Base-by-base conservation (phyloP, 2,329 filamentous ascomycete species). In the Alternaria arborescens region DNA sequence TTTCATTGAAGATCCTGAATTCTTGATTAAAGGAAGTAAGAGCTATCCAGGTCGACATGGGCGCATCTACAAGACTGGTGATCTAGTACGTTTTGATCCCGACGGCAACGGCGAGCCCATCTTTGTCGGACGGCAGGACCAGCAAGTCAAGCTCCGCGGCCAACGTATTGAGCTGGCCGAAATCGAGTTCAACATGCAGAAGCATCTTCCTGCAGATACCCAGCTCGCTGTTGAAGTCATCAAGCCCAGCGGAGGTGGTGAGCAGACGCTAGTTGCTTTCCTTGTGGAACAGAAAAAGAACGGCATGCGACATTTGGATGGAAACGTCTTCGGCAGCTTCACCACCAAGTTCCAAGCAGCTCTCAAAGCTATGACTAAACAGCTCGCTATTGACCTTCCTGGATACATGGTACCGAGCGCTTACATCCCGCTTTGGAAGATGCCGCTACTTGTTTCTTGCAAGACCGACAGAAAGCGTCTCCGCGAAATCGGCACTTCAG, bases 11-110 rank as follows among this genome's bases (percentile, higher is more conserved):
- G 88, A 89, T 26, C 80, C 84, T 0, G 72, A 80, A 43, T 90
- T 89, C 71, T 26, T 89, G 87, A 65, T 66, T 81, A 89, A 55
- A 90, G 52, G 91, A 89, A 76, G 80, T 88, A 52, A 83, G 79
- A 11, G 84, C 83, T 71, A 83, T 83, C 54, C 85, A 81, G 71
- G 79, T 54, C 60, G 76, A 64, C 54, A 52, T 20, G 93, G 92
- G 8, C 64, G 70, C 11, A 63, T 75, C 18, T 78, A 72, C 60
- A 75, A 73, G 61, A 74, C 72, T 8, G 75, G 75, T n/a, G 74
- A 77, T 57, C 61, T 78, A 3, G 69, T 75, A 1, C 67, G 69
- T 3, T 86, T 97, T 58, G 85, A 87, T 3, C 74, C 84, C 0
- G 76, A 78, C 34, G 70, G 72, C 8, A 62, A 73, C 30, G 77